These are phyloP conservation scores for Solanum hybrid DNA, from an alignment of 305 asterid species.

Conservation along the genomic window DNA sequence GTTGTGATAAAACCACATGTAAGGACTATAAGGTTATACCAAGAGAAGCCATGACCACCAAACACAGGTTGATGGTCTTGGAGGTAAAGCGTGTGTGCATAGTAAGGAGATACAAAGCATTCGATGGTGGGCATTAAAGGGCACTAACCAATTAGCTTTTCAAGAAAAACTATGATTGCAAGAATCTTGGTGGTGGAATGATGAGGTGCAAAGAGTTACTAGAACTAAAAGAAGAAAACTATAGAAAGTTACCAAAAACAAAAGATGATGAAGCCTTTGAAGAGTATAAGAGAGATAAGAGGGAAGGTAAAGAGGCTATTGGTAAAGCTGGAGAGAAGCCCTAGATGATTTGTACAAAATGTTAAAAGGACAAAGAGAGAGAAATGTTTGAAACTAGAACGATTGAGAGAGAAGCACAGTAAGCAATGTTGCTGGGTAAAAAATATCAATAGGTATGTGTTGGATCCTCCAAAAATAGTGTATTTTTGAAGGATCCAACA, in stretches of 20 bases:
- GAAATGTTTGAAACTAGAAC: background rate
- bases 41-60: background rate
- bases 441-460: too few relatives aligned
- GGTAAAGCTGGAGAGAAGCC: background rate
- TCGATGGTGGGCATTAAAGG: background rate
- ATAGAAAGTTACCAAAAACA: background rate
- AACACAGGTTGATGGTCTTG: background rate
- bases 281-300: background rate
- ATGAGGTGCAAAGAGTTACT: background rate
- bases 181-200: background rate
- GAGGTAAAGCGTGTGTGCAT: background rate
- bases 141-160: background rate
- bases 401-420: background rate
- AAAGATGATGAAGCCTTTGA: background rate
- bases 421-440: background rate
- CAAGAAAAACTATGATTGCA: background rate
- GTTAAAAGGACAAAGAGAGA: background rate
- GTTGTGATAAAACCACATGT: background rate
- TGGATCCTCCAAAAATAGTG: too few relatives aligned
- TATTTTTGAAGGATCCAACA: too few relatives aligned
- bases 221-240: background rate
- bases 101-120: background rate
- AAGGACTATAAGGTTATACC: background rate
- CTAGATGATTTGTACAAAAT: background rate
- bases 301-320: background rate